Evolutionary conservation across 2,329 filamentous ascomycete genomes (phyloP), one percentile per base, ranked within the genome.

Genomic region (Ceratocystis harringtonii): DNA sequence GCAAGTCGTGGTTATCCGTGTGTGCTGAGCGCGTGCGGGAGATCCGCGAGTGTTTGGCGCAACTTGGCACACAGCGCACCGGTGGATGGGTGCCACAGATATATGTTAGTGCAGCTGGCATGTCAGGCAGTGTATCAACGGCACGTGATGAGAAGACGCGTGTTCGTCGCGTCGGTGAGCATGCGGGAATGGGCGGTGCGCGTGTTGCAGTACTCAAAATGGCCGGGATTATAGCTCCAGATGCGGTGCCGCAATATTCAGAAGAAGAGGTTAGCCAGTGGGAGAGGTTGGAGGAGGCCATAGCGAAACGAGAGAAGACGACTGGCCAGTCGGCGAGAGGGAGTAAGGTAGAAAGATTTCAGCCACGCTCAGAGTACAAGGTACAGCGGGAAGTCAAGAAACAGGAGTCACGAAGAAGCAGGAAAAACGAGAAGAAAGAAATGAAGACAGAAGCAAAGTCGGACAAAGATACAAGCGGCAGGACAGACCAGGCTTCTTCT

Each of bases 181-280:
- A 60, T 19, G 75, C 72, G 3, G 77, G 77, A 3, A 72, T 78
- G 64, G 75, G 75, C 1, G 76, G 75, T 6, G 75, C 75, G 32
- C 71, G 76, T 63, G 69, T 72, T 25, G 76, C 75, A 10, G 74
- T 78, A 7, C 61, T 78, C 32, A 74, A 76, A 60, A 74, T 78
- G 72, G 76, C 76, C 1, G 77, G 76, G 3, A 72, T 76, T 57
- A 6, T 68, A n/a, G 55, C 48, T 8, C 55, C 55, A 6, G 55
- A 58, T 57, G 22, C 12, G 2, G 55, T 58, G 2, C 12, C 55
- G 17, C 55, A 6, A n/a, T 25, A 12, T n/a, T 8, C 25, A 22
- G 30, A 36, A 6, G 50, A 28, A 48, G 57, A 48, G 50, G 50
- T 44, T 5, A 28, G 32, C 15, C 44, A 58, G 25, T 62, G 63